phyloP scores from a whole-genome alignment of 768 basidiomycete genomes.

The Collybiopsis confluens region DNA sequence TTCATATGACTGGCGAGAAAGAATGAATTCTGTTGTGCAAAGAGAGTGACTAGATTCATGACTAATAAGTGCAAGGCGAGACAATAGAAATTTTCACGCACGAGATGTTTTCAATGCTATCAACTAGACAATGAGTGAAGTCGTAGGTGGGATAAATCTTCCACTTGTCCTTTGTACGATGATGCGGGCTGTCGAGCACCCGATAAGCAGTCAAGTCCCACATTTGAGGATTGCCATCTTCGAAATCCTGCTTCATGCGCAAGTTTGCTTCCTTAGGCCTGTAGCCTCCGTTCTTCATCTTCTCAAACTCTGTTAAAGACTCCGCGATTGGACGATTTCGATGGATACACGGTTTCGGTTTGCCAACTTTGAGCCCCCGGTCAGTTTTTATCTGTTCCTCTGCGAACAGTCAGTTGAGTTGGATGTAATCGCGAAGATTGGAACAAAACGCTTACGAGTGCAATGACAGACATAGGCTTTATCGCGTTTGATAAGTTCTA shows the following conservation, averaged over 20 bases:
- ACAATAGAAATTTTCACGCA: slow-evolving; percentile 38
- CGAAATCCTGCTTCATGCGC: slow-evolving; percentile 95
- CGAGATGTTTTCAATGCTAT: slow-evolving; percentile 99
- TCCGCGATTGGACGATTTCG: slow-evolving; percentile 82
- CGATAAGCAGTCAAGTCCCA: slow-evolving; percentile 99
- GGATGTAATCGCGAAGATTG: not conserved
- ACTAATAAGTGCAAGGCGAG: not conserved
- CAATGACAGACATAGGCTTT: slow-evolving; percentile 97
- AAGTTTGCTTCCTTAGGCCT: slow-evolving; percentile 88
- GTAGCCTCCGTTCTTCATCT: slow-evolving; percentile 89
- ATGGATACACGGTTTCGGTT: slow-evolving; percentile 82
- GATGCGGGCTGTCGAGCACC: slow-evolving; percentile 85
- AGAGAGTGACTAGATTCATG: slow-evolving; percentile 75
- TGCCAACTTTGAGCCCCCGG: slow-evolving; percentile 80
- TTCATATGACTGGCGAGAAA: slow-evolving; percentile 95
- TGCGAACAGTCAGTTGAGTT: slow-evolving; percentile 23
- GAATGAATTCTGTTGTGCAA: slow-evolving; percentile 94
- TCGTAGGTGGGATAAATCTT: slow-evolving; percentile 98
- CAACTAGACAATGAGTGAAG: slow-evolving; percentile 96
- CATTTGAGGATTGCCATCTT: slow-evolving; percentile 96
- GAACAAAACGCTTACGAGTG: slow-evolving; percentile 59
- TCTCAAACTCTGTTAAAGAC: slow-evolving; percentile 83
- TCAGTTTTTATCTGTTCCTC: slow-evolving; percentile 91
- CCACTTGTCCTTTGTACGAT: slow-evolving; percentile 92
- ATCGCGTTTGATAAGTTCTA: slow-evolving; percentile 83